Percentiles rank a stretch among this genome's conserved stretches.
Conservation (phyloP, 2,329 filamentous ascomycete genomes). For the Penicillium sp. region DNA sequence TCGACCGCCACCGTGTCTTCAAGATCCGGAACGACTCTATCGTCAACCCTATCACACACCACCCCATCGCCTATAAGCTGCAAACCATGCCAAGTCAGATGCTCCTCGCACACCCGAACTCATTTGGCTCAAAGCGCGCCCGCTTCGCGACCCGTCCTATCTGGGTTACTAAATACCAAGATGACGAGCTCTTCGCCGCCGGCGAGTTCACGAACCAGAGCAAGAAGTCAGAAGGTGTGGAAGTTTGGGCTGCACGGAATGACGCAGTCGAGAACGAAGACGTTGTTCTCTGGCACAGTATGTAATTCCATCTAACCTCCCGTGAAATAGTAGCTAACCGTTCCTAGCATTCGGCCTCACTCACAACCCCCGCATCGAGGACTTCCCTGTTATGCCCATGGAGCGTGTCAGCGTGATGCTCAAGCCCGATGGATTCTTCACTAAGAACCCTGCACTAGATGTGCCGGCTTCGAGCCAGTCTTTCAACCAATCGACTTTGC, state of each 20-base stretch:
- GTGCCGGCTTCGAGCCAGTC: slow-evolving; percentile 43
- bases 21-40: slow-evolving; percentile 53
- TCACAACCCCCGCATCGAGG: slow-evolving; percentile 63
- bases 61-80: slow-evolving; percentile 53
- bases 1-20: slow-evolving; percentile 50
- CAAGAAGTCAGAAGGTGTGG: slow-evolving; percentile 54
- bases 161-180: slow-evolving; percentile 56
- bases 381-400: slow-evolving; percentile 67
- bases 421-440: slow-evolving; percentile 53
- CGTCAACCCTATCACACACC: slow-evolving; percentile 48
- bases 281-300: slow-evolving; percentile 42
- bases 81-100: slow-evolving; percentile 51
- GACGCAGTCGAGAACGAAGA: slow-evolving; percentile 52
- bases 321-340: slow-evolving; percentile 4
- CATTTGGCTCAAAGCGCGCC: slow-evolving; percentile 49
- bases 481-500: slow-evolving; percentile 42
- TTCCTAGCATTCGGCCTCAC: slow-evolving; percentile 55
- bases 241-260: slow-evolving; percentile 51
- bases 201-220: slow-evolving; percentile 56
- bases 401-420: slow-evolving; percentile 53
- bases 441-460: slow-evolving; percentile 51
- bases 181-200: slow-evolving; percentile 54
- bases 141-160: slow-evolving; percentile 55
- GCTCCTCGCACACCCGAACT: slow-evolving; percentile 48
- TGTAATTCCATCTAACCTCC: slow-evolving; percentile 11